Evolutionary conservation across 345 rosid genomes (phyloP).

Genomic region (Camelina hispida): DNA sequence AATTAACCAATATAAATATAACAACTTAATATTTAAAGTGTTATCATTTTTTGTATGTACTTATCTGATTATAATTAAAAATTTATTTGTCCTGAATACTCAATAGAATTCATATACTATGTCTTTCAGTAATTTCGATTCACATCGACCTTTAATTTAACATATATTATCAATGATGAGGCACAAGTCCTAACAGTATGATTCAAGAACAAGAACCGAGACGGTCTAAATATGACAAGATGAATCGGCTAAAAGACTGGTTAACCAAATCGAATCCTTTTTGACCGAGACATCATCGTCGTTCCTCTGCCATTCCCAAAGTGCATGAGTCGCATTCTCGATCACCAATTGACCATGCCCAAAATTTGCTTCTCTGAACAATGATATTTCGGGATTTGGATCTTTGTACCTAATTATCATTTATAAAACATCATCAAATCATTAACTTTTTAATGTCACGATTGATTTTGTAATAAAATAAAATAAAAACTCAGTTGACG

Average conservation of each 20-base stretch:
- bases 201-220: neutral
- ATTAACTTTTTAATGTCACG: neutral
- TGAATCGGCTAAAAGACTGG: constrained; percentile 51
- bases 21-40: no score
- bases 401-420: constrained; percentile 47
- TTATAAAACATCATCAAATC: neutral
- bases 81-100: neutral
- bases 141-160: constrained; percentile 1
- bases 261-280: constrained; percentile 63
- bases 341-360: constrained; percentile 79
- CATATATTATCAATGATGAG: constrained; percentile 9
- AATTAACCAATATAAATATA: no score
- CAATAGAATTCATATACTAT: neutral
- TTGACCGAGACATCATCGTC: constrained; percentile 49
- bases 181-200: neutral
- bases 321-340: constrained; percentile 71
- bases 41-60: no score
- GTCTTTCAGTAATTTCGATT: neutral
- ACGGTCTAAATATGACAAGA: constrained; percentile 48
- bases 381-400: constrained; percentile 57
- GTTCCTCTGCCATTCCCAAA: constrained; percentile 79
- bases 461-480: neutral
- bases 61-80: no score
- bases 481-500: neutral
- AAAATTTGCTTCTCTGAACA: constrained; percentile 77